Conservation (phyloP, 2,329 filamentous ascomycete species). For the Thermomyces lanuginosus region DNA sequence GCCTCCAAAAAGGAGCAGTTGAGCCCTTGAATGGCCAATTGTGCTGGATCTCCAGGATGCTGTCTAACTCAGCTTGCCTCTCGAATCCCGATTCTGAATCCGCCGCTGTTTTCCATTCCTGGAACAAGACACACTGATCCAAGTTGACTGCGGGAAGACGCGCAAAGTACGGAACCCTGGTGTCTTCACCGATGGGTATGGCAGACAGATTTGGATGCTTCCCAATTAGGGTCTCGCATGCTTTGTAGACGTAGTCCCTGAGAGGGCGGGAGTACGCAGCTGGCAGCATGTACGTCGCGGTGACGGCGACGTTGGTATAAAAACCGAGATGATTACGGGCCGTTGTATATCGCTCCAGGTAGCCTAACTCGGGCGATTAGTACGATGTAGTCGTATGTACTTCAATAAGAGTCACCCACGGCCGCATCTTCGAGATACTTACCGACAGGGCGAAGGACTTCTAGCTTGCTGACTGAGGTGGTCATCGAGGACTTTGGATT, state of each 20-base stretch:
- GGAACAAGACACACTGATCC: constrained; percentile 21
- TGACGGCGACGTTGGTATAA: constrained; percentile 30
- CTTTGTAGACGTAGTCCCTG: constrained; percentile 21
- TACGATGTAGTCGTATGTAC: no score
- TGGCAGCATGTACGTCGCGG: constrained; percentile 22
- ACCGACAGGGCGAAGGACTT: no score
- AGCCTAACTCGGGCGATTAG: no score
- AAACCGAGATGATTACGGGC: constrained; percentile 27
- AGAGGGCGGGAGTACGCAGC: constrained; percentile 6
- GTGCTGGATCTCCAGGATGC: constrained; percentile 29
- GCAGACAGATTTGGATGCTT: constrained; percentile 29
- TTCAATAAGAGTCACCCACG: no score
- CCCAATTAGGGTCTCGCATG: constrained; percentile 21
- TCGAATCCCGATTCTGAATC: no score
- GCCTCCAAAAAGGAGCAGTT: constrained; percentile 29
- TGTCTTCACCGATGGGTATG: constrained; percentile 27
- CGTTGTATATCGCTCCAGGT: constrained; percentile 30
- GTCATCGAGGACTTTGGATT: no score
- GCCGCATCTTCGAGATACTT: no score
- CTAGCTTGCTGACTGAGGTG: no score
- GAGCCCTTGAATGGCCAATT: constrained; percentile 22
- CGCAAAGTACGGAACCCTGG: constrained; percentile 27
- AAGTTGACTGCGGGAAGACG: constrained; percentile 30
- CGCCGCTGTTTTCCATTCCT: constrained; percentile 8
- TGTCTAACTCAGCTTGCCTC: no score